Conservation (phyloP, 306 rosid species). For the Purshia tridentata region DNA sequence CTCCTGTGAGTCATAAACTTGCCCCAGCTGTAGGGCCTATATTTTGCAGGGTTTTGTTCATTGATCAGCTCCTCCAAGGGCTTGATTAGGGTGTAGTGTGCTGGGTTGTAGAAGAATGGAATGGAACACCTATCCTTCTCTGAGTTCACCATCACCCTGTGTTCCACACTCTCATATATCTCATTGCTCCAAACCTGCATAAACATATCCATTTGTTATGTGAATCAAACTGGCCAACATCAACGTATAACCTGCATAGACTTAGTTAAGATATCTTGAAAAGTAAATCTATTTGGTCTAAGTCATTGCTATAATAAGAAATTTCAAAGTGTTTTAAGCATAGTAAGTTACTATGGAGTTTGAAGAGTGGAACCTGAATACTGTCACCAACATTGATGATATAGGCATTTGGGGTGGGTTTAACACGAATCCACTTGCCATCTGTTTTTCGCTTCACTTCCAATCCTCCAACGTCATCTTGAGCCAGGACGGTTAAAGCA, state of each 20-base stretch:
- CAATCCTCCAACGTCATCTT: slow-evolving; percentile 67
- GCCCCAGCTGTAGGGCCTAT: slow-evolving; percentile 55
- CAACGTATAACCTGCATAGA: too few relatives aligned
- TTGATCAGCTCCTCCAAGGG: slow-evolving; percentile 43
- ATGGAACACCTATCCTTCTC: slow-evolving; percentile 48
- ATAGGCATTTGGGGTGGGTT: slow-evolving; percentile 56
- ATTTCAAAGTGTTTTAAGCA: background rate
- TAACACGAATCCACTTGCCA: slow-evolving; percentile 60
- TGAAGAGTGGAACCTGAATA: slow-evolving; percentile 42
- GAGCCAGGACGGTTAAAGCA: slow-evolving; percentile 52
- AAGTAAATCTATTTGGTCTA: background rate
- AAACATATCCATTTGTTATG: background rate
- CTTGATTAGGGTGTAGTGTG: slow-evolving; percentile 45
- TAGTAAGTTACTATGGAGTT: background rate
- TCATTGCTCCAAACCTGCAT: slow-evolving; percentile 52
- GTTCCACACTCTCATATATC: slow-evolving; percentile 61
- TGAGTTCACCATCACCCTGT: slow-evolving; percentile 49
- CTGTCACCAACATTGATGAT: slow-evolving; percentile 60
- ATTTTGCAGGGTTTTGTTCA: slow-evolving; percentile 46
- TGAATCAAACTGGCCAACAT: background rate
- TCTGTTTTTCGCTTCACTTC: slow-evolving; percentile 57
- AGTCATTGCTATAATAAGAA: background rate
- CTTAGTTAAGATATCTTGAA: background rate
- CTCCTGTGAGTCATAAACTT: slow-evolving; percentile 40
- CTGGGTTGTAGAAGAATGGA: slow-evolving; percentile 51